A percentile compares a stretch with the other conserved stretches of the same genome.
These are phyloP conservation scores for Bryum argenteum DNA, from an alignment of 225 moss, liverwort and hornwort genomes.

Conservation along the genomic window DNA sequence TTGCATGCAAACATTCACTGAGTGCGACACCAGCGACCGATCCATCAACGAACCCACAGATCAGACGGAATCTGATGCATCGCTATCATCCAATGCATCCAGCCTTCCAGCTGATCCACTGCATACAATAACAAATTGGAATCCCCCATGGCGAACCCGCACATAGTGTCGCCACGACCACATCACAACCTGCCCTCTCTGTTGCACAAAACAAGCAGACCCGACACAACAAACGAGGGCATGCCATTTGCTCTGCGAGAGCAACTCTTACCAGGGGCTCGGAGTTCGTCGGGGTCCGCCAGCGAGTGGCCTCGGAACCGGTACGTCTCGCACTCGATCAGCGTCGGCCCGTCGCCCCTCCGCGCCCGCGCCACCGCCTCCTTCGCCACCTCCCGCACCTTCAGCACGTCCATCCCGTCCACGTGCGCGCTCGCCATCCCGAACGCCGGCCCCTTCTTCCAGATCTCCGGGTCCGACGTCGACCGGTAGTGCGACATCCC, in stretches of 20 bases:
- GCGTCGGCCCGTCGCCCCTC: conserved; percentile 90
- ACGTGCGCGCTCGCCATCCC: conserved; percentile 90
- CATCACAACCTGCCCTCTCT: neutral
- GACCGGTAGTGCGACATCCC: conserved; percentile 94
- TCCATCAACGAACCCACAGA: neutral
- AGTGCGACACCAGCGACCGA: too few relatives aligned
- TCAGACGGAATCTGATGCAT: neutral
- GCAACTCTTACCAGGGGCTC: conserved; percentile 66
- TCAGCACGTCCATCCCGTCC: conserved; percentile 96
- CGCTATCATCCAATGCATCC: too few relatives aligned
- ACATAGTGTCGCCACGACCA: too few relatives aligned
- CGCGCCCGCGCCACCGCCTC: conserved; percentile 89
- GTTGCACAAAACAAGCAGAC: neutral
- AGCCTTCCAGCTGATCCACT: too few relatives aligned
- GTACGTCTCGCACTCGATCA: conserved; percentile 96
- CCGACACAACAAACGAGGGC: neutral
- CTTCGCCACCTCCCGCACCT: conserved; percentile 90
- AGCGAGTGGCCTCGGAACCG: conserved; percentile 95
- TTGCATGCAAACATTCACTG: too few relatives aligned
- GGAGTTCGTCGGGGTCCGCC: conserved; percentile 96
- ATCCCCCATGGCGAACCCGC: too few relatives aligned
- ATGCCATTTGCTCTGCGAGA: neutral
- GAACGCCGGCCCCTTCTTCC: conserved; percentile 95
- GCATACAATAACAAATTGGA: too few relatives aligned
- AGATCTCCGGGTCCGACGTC: conserved; percentile 81